Evolutionary conservation across 2,329 filamentous ascomycete species (phyloP).

Genomic region (Lasiodiplodia theobromae): DNA sequence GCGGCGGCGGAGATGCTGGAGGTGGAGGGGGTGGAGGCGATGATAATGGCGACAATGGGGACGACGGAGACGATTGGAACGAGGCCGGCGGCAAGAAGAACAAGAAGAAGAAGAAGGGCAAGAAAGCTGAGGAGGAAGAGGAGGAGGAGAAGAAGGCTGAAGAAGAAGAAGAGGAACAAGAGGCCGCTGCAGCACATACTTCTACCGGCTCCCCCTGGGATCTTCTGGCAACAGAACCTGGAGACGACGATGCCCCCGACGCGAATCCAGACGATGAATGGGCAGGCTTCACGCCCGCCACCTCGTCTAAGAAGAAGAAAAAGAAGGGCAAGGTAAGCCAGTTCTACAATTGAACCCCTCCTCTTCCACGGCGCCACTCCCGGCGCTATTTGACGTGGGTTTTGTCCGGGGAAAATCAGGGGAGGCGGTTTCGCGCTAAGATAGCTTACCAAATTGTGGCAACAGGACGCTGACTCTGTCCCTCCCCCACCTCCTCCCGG

Average conservation of each 20-base stretch:
- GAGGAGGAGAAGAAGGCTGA: slow-evolving; percentile 48
- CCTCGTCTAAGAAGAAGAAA: slow-evolving; percentile 56
- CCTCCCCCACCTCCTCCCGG: slow-evolving; percentile 37
- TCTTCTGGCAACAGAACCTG: slow-evolving; percentile 18
- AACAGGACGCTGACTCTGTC: slow-evolving; percentile 26
- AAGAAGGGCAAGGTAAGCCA: slow-evolving; percentile 59
- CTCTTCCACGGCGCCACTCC: not conserved
- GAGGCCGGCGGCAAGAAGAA: slow-evolving; percentile 46
- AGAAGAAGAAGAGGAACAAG: slow-evolving; percentile 40
- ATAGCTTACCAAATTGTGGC: slow-evolving; percentile 24
- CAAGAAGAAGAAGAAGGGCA: slow-evolving; percentile 50
- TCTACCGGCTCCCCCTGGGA: slow-evolving; percentile 37
- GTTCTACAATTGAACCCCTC: slow-evolving; percentile 13
- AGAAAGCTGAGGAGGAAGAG: slow-evolving; percentile 37
- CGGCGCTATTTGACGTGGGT: slow-evolving; percentile 7
- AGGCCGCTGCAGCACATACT: slow-evolving; percentile 33
- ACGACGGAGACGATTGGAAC: slow-evolving; percentile 44
- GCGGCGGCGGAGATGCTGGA: slow-evolving; percentile 45
- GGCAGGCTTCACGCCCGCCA: slow-evolving; percentile 55
- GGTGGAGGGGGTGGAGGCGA: slow-evolving; percentile 43
- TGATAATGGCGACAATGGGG: slow-evolving; percentile 37
- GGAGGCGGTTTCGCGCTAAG: slow-evolving; percentile 18
- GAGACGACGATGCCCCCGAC: slow-evolving; percentile 34
- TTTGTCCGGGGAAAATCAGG: slow-evolving; percentile 4
- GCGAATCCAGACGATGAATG: slow-evolving; percentile 48